These are phyloP conservation scores for Cnidoscolus chayamansa DNA, from an alignment of 441 rosid genomes.

Conservation along the genomic window DNA sequence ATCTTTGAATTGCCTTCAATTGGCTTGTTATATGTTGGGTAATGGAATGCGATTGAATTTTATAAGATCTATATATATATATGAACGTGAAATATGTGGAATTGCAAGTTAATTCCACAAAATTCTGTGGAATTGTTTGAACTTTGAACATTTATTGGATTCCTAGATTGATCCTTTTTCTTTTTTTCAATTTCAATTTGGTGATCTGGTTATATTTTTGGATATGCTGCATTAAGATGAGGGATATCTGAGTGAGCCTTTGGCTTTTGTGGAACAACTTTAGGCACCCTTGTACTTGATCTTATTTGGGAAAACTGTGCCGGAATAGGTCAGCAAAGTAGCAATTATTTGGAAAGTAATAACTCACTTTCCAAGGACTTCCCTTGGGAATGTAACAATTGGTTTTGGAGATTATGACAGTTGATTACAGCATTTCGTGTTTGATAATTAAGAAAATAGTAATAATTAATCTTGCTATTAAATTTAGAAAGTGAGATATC, in stretches of 20 bases:
- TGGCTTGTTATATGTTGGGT: background rate
- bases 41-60: background rate
- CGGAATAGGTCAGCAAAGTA: background rate
- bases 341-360: background rate
- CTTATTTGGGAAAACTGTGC: background rate
- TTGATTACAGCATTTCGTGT: conserved; percentile 7
- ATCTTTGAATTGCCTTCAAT: background rate
- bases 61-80: background rate
- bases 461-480: background rate
- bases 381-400: background rate
- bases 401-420: background rate
- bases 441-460: background rate
- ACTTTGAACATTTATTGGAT: background rate
- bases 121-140: background rate
- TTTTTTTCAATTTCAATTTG: background rate
- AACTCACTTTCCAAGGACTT: background rate
- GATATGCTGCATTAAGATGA: background rate
- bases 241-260: background rate
- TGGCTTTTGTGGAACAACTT: background rate
- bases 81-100: background rate
- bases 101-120: background rate
- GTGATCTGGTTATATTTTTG: background rate
- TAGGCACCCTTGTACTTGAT: background rate
- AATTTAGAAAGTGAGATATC: background rate
- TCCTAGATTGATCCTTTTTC: background rate